Evolutionary conservation across 192 early-diverging fungal species (phyloP), one percentile per base, ranked within the genome.

Genomic region (Piromyces finnis): DNA sequence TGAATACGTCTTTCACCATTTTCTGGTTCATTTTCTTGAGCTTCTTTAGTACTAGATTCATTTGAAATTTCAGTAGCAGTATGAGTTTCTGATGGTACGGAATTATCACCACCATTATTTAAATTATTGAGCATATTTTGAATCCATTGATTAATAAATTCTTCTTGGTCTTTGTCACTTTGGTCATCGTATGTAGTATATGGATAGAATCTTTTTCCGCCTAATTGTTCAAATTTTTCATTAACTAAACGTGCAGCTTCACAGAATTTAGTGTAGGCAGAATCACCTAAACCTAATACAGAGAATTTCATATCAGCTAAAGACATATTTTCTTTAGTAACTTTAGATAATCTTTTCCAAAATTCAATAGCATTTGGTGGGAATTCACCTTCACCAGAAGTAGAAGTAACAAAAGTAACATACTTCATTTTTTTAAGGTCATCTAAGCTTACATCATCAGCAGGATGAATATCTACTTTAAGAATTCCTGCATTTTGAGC

Each of bases 371-470:
- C 86, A 83, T 97, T 96, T 81, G 92, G 91, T 1, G 97, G 97
- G 82, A 97, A 92, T 89, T 98, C 97, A 85, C 97, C 97, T 85
- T 98, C 96, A 29, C 97, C 97, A 35, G 97, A 96, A 18, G 97
- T 97, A 79, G 91, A 93, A 78, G 93, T 86, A 11, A 93, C 86
- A 84, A 94, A 88, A 17, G 94, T 90, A 16, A 98, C 89, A 29
- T 93, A 91, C 79, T 88, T 88, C 85, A 95, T 95, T 59, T 88
- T 85, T n/a, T 89, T 86, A 79, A 97, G 84, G 37, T 95, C 94
- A 78, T 97, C 94, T 30, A 94, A 51, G 22, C 41, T 22, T 2
- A 51, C 41, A 22, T 51, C 17, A 22, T 51, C 41, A 51, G 41
- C 41, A 4, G 41, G 18, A 51, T 51, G 41, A 51, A 51, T 17